Evolutionary conservation across 805 yeast species (phyloP).

Genomic region (Wickerhamomyces sydowiorum): DNA sequence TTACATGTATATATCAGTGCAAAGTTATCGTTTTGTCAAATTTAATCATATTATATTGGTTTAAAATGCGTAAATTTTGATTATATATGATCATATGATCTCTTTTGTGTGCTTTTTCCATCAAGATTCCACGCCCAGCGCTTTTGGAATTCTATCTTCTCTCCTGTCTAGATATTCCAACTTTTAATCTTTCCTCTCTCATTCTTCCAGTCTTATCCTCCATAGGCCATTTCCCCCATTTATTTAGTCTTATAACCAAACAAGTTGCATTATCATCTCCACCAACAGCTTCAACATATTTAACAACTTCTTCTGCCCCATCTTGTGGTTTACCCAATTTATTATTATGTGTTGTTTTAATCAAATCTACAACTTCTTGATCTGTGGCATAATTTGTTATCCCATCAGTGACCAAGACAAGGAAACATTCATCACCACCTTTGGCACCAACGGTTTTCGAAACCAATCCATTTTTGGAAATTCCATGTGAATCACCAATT

Average conservation of each 20-base stretch:
- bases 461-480: conserved; percentile 23
- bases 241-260: conserved; percentile 66
- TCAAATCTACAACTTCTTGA: conserved; percentile 86
- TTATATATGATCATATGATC: neutral
- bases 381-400: conserved; percentile 75
- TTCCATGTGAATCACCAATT: conserved; percentile 51
- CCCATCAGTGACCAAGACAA: conserved; percentile 85
- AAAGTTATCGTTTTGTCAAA: neutral
- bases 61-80: too few relatives aligned
- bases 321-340: conserved; percentile 73
- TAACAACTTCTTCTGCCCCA: conserved; percentile 80
- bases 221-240: conserved; percentile 94
- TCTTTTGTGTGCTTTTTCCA: neutral
- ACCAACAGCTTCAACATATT: conserved; percentile 79
- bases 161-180: conserved; percentile 25
- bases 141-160: conserved; percentile 5
- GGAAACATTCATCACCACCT: conserved; percentile 84
- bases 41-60: too few relatives aligned
- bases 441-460: conserved; percentile 21
- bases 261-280: conserved; percentile 98
- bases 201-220: conserved; percentile 76
- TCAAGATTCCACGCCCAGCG: too few relatives aligned
- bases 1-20: neutral
- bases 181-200: conserved; percentile 65
- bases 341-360: conserved; percentile 70